Evolutionary conservation across 31 red algal species (phyloP).

Genomic region (Porphyra umbilicalis): DNA sequence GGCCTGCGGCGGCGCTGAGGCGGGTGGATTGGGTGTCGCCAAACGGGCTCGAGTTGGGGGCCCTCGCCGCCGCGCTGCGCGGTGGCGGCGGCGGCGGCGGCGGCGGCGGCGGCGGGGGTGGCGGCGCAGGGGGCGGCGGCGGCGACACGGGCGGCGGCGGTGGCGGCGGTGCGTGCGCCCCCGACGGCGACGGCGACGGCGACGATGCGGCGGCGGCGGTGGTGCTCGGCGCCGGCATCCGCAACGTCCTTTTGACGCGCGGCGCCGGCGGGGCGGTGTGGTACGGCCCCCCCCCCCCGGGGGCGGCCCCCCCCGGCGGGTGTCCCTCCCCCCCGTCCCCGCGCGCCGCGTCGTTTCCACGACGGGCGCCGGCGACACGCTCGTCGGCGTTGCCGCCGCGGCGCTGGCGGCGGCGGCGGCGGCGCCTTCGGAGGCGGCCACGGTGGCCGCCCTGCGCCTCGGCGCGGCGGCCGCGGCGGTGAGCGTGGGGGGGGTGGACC

Average conservation of each 20-base stretch:
- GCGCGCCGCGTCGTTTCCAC: not conserved
- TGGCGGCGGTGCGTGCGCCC: not conserved
- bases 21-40: conserved; percentile 7
- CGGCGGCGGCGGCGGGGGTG: too few relatives aligned
- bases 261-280: conserved; percentile 6
- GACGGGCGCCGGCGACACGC: conserved; percentile 7
- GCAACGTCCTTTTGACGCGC: conserved; percentile 7
- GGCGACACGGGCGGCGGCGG: not conserved
- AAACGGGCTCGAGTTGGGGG: not conserved
- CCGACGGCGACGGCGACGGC: not conserved
- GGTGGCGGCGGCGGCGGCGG: not conserved
- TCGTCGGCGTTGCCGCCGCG: not conserved
- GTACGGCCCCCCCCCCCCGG: not conserved
- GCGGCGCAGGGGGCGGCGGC: not conserved
- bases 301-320: not conserved
- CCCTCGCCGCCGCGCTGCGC: not conserved
- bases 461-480: not conserved
- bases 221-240: not conserved
- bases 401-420: not conserved
- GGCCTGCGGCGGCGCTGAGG: not conserved
- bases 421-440: not conserved
- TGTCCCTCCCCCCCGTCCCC: not conserved
- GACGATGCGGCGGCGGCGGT: not conserved
- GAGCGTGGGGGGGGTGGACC: not conserved
- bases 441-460: not conserved